Percentiles rank a stretch among this genome's conserved stretches.
Evolutionary conservation across 805 yeast genomes (phyloP).

Genomic region (Wickerhamiella hasegawae): DNA sequence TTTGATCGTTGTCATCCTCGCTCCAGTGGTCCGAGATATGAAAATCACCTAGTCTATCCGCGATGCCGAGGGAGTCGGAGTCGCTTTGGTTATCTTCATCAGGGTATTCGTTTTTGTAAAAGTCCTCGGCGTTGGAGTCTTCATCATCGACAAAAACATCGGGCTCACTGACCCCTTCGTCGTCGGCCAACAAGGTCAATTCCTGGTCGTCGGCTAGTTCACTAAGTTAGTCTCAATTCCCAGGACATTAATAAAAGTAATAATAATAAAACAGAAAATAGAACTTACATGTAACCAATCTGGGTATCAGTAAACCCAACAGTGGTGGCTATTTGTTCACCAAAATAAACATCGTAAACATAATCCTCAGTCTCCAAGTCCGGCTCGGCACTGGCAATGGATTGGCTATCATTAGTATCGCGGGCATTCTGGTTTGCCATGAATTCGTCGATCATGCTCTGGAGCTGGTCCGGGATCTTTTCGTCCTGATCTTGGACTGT

Average conservation of each 20-base stretch:
- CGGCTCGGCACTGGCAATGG: background rate
- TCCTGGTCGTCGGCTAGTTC: constrained; percentile 17
- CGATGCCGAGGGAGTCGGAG: constrained; percentile 8
- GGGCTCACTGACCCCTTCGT: constrained; percentile 18
- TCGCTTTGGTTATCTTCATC: constrained; percentile 54
- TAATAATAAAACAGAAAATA: background rate
- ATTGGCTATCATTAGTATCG: too few species aligned
- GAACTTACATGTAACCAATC: constrained; percentile 21
- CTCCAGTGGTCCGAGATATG: constrained; percentile 13
- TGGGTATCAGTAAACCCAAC: constrained; percentile 16
- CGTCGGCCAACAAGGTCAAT: constrained; percentile 25
- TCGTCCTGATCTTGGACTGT: too few species aligned
- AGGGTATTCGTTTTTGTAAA: constrained; percentile 85
- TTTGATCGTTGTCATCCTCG: constrained; percentile 13
- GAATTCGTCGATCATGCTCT: constrained; percentile 59
- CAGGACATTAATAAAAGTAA: background rate
- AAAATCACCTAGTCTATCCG: constrained; percentile 2
- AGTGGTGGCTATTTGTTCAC: constrained; percentile 25
- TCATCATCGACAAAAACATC: constrained; percentile 21
- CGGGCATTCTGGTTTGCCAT: constrained; percentile 20
- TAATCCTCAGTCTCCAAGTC: constrained; percentile 40
- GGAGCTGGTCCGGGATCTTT: constrained; percentile 37
- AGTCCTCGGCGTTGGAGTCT: constrained; percentile 59
- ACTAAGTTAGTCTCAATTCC: constrained; percentile 8
- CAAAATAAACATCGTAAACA: constrained; percentile 78